These are phyloP conservation scores for Moesziomyces parantarcticus DNA, from an alignment of 1,284 basidiomycete genomes.

Conservation along the genomic window DNA sequence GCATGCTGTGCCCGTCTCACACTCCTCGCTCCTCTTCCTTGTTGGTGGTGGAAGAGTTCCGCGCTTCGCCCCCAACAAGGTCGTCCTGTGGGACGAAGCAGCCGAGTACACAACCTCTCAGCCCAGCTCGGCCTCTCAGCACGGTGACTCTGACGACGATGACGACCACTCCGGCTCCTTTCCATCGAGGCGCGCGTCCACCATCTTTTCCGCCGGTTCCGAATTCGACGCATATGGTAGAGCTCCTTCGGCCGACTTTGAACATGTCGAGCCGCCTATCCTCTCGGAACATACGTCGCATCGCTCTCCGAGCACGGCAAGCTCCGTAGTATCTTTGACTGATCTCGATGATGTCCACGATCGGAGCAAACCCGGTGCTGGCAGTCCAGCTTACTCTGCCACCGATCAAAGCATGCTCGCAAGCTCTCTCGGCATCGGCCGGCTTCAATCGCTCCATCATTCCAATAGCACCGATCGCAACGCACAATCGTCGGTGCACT, in stretches of 20 bases:
- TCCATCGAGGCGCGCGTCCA: conserved; percentile 38
- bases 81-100: conserved; percentile 61
- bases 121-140: neutral
- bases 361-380: neutral
- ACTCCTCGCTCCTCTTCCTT: conserved; percentile 56
- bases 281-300: neutral
- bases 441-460: conserved; percentile 17
- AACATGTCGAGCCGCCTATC: neutral
- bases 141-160: conserved; percentile 22
- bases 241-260: neutral
- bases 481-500: neutral
- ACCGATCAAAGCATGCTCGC: conserved; percentile 21
- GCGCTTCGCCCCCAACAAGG: conserved; percentile 62
- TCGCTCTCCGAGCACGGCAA: conserved; percentile 9
- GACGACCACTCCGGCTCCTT: conserved; percentile 1
- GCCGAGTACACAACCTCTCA: conserved; percentile 24
- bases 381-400: neutral
- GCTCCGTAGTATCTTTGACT: conserved; percentile 25
- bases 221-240: conserved; percentile 36
- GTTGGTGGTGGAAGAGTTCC: conserved; percentile 62
- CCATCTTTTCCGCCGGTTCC: conserved; percentile 55
- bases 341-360: conserved; percentile 2
- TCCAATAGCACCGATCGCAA: neutral
- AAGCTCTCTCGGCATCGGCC: conserved; percentile 42
- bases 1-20: conserved; percentile 45